Evolutionary conservation across 306 rosid genomes (phyloP).

Genomic region (Abrus precatorius): DNA sequence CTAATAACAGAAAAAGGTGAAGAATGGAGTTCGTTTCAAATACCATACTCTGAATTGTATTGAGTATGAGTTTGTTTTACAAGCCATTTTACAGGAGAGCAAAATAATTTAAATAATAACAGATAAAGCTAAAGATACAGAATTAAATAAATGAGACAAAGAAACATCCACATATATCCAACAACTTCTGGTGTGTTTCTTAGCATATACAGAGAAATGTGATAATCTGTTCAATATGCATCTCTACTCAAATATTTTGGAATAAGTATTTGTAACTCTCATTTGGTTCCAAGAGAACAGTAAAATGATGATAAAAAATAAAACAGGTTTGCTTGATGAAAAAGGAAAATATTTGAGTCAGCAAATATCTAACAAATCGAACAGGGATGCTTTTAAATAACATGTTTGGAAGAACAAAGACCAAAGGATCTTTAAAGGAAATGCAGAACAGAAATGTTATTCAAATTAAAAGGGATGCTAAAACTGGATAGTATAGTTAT

Average conservation of each 20-base stretch:
- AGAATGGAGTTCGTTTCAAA: neutral
- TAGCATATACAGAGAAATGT: neutral
- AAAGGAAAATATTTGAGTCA: neutral
- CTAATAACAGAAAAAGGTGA: neutral
- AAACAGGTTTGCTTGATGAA: neutral
- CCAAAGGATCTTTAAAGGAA: conserved; percentile 1
- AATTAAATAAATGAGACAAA: neutral
- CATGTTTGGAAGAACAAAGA: conserved; percentile 17
- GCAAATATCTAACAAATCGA: conserved; percentile 10
- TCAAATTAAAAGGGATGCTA: conserved; percentile 27
- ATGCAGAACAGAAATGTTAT: neutral
- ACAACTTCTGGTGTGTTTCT: neutral
- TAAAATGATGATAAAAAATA: conserved; percentile 6
- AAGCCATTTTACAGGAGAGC: conserved; percentile 1
- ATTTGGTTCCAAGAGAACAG: conserved; percentile 26
- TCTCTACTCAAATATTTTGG: conserved; percentile 29
- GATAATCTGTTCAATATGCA: conserved; percentile 32
- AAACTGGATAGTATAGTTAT: conserved; percentile 14
- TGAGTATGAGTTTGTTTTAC: neutral
- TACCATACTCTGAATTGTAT: neutral
- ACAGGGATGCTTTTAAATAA: neutral
- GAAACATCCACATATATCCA: neutral
- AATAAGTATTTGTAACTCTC: conserved; percentile 21
- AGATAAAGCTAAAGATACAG: neutral
- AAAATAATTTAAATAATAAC: conserved; percentile 10